A percentile compares a stretch with the other conserved stretches of the same genome.
Conservation (phyloP, 2,329 filamentous ascomycete species). For the Xylariaceae sp. region DNA sequence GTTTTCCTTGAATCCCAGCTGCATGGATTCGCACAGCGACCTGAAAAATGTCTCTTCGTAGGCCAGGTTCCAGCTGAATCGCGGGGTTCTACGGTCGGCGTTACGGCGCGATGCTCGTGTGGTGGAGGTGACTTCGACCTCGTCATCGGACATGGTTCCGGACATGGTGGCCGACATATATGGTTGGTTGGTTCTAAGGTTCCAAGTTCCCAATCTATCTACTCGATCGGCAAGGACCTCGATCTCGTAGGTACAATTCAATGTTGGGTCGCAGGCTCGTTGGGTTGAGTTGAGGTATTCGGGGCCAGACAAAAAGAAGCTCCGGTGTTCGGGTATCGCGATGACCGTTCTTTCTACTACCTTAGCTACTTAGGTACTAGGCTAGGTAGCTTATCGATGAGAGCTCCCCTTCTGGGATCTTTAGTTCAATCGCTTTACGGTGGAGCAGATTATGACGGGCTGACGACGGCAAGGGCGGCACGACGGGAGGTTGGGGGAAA, state of each 20-base stretch:
- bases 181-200: no score
- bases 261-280: no score
- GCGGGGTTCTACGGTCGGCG: constrained; percentile 44
- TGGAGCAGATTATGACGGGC: constrained; percentile 9
- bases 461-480: no score
- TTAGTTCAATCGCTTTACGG: constrained; percentile 14
- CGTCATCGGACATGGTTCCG: constrained; percentile 39
- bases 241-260: no score
- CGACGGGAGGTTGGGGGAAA: constrained; percentile 11
- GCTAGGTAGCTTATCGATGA: constrained; percentile 22
- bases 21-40: constrained; percentile 62
- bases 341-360: constrained; percentile 12
- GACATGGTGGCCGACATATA: no score
- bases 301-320: constrained; percentile 14
- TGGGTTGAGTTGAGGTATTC: no score
- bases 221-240: no score
- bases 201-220: no score
- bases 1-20: constrained; percentile 57
- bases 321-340: constrained; percentile 15
- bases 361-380: no score
- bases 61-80: constrained; percentile 62
- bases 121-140: constrained; percentile 29
- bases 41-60: constrained; percentile 65
- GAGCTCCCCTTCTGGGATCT: constrained; percentile 5
- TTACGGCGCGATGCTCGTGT: constrained; percentile 33